phyloP scores from a whole-genome alignment of 2,329 filamentous ascomycete genomes.

The Fusarium concolor region DNA sequence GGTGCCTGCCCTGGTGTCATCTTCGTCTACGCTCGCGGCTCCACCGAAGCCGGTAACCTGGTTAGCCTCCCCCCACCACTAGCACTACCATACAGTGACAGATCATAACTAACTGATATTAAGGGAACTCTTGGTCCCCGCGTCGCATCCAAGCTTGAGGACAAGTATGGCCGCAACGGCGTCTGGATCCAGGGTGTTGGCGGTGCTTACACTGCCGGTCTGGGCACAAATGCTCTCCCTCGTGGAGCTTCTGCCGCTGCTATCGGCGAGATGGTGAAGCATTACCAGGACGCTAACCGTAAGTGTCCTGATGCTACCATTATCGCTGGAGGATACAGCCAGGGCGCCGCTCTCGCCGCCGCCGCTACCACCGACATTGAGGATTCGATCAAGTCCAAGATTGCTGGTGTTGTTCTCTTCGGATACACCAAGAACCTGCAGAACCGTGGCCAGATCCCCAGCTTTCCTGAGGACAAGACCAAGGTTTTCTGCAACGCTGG shows the following conservation, averaged over 20 bases:
- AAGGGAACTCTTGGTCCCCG: constrained; percentile 49
- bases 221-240: constrained; percentile 53
- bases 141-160: constrained; percentile 47
- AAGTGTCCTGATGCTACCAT: constrained; percentile 59
- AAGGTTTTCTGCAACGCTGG: constrained; percentile 53
- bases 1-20: constrained; percentile 52
- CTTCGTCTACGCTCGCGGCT: constrained; percentile 56
- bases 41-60: constrained; percentile 55
- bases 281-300: constrained; percentile 54
- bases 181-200: constrained; percentile 60
- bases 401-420: constrained; percentile 54
- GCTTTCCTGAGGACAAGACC: constrained; percentile 51
- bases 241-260: constrained; percentile 52
- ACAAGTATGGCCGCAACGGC: constrained; percentile 38
- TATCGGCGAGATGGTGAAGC: constrained; percentile 55
- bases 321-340: constrained; percentile 56
- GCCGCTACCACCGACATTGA: constrained; percentile 53
- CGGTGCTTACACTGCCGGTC: constrained; percentile 52
- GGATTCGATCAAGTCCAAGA: constrained; percentile 46
- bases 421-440: constrained; percentile 59
- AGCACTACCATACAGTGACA: neutral
- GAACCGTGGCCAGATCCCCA: constrained; percentile 54
- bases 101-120: constrained; percentile 2
- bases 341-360: constrained; percentile 59
- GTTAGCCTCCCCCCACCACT: constrained; percentile 33